A percentile compares a stretch with the other conserved stretches of the same genome.
Conservation (phyloP, 768 basidiomycete species). For the Paxillus ammoniavirescens region DNA sequence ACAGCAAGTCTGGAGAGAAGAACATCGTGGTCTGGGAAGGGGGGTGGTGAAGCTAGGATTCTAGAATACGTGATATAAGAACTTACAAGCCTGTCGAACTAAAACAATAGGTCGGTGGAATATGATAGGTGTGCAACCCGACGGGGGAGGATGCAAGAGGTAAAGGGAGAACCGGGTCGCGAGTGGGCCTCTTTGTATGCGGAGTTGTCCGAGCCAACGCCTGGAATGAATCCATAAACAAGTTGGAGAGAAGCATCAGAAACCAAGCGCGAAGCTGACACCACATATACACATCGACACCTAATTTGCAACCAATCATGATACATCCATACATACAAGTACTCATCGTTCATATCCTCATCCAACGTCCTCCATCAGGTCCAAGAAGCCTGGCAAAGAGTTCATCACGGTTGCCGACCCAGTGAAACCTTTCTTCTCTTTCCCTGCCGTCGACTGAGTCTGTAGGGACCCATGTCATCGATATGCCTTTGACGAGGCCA, state of each 20-base stretch:
- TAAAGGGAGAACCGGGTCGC: slow-evolving; percentile 1
- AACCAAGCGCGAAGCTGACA: slow-evolving; percentile 23
- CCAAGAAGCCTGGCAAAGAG: slow-evolving; percentile 64
- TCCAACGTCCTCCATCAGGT: slow-evolving; percentile 47
- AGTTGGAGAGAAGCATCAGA: slow-evolving; percentile 7
- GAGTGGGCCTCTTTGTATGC: slow-evolving; percentile 11
- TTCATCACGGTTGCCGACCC: slow-evolving; percentile 63
- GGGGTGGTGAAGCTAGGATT: not conserved
- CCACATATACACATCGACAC: not conserved
- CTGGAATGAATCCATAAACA: slow-evolving; percentile 4
- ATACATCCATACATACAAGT: slow-evolving; percentile 7
- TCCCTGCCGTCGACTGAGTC: slow-evolving; percentile 29
- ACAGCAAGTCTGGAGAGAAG: slow-evolving; percentile 79
- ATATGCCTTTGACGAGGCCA: slow-evolving; percentile 52
- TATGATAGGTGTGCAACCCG: no score
- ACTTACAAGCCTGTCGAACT: not conserved
- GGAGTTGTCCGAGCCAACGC: slow-evolving; percentile 4
- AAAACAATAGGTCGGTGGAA: no score
- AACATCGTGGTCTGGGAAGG: slow-evolving; percentile 55
- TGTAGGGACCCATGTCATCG: slow-evolving; percentile 41
- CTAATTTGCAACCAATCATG: slow-evolving; percentile 8
- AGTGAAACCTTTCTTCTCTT: slow-evolving; percentile 54
- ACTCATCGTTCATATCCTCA: slow-evolving; percentile 36
- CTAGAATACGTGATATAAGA: not conserved
- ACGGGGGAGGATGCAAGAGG: no score